Conservation (phyloP, 129 eudicot genomes). For the Calendula officinalis region DNA sequence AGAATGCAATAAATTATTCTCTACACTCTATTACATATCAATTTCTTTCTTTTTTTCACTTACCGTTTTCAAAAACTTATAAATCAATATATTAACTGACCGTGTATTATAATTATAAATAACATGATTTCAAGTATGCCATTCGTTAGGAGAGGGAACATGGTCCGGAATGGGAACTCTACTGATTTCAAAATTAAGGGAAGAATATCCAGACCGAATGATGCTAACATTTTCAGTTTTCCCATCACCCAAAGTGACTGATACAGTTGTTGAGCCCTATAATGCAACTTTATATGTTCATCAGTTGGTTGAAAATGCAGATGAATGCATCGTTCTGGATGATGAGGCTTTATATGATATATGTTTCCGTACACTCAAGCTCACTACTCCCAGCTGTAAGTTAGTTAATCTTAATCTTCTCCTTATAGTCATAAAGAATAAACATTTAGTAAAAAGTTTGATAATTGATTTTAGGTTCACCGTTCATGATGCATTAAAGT, state of each 20-base stretch:
- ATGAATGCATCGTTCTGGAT: slow-evolving; percentile 82
- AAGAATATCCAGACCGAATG: slow-evolving; percentile 82
- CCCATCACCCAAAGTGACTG: slow-evolving; percentile 78
- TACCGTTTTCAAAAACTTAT: too few species aligned
- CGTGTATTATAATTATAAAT: too few species aligned
- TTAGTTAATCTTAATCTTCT: slow-evolving; percentile 6
- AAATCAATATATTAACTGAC: too few species aligned
- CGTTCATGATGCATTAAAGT: too few species aligned
- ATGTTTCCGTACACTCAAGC: slow-evolving; percentile 79
- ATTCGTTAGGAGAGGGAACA: slow-evolving; percentile 78
- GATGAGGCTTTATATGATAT: slow-evolving; percentile 75
- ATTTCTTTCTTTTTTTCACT: too few species aligned
- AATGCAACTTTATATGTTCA: slow-evolving; percentile 78
- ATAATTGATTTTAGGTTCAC: too few species aligned
- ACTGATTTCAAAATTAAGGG: slow-evolving; percentile 72
- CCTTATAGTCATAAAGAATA: neutral
- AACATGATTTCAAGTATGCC: slow-evolving; percentile 79
- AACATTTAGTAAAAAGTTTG: neutral
- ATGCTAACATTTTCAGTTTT: slow-evolving; percentile 82
- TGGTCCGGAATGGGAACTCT: slow-evolving; percentile 79
- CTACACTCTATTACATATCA: too few species aligned
- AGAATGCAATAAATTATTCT: too few species aligned
- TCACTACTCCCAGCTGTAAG: slow-evolving; percentile 90
- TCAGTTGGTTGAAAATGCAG: slow-evolving; percentile 80
- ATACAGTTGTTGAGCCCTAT: slow-evolving; percentile 81